Evolutionary conservation across 2,329 filamentous ascomycete genomes (phyloP), one percentile per base, ranked within the genome.

Genomic region (Aspergillus alliaceus): DNA sequence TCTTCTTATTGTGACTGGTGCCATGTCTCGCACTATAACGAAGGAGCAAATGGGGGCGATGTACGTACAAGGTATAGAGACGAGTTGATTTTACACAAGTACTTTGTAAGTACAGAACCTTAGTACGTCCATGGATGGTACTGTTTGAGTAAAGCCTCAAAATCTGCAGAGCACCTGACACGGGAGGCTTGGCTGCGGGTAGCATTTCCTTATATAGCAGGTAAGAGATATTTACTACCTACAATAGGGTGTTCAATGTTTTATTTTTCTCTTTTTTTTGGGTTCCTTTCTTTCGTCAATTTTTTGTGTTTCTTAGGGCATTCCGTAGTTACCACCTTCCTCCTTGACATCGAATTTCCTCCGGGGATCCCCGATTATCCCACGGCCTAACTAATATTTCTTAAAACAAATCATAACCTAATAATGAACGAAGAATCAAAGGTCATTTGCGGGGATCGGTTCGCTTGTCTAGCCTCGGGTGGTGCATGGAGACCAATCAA

Each of bases 401-500:
- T 54, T 35, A 54, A n/a, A 48, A 48, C 44, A 22, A 48, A 48
- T 48, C 44, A 48, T 48, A 31, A 32, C 25, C 44, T 31, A 31
- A 20, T 48, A 22, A 48, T 32, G 44, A 48, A 48, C 18, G 40
- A 44, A 44, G 24, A 44, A 44, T 48, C 44, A 48, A 48, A 29
- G 27, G n/a, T 27, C 44, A 44, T 47, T 59, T 64, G 62, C 62
- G 62, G 61, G 61, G 61, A 31, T 62, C 59, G 61, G 59, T 62
- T 60, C 55, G 51, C 54, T 54, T 55, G 48, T 59, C 27, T 48
- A 48, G 60, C 56, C 60, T 59, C 60, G 58, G 60, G 53, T 57
- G 60, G 58, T 31, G 52, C 49, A 22, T 56, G 57, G 54, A 53
- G 55, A 56, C 60, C 60, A 62, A 62, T 62, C 60, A 62, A 51